Evolutionary conservation across 2,329 filamentous ascomycete genomes (phyloP).

Genomic region (Fusarium algeriense): DNA sequence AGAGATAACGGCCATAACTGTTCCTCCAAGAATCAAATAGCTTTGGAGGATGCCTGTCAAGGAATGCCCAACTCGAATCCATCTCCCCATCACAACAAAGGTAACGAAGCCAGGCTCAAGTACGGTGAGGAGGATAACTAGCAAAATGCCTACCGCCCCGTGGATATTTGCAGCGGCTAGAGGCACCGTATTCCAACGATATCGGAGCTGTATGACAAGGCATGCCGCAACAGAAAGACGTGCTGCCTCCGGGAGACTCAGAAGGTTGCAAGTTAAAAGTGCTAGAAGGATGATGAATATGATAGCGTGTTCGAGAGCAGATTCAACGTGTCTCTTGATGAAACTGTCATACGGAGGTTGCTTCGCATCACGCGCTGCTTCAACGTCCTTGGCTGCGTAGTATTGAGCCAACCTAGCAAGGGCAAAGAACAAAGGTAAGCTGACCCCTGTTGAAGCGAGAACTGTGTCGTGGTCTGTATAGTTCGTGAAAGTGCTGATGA

Average conservation of each 20-base stretch:
- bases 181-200: slow-evolving; percentile 2
- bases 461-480: slow-evolving; percentile 4
- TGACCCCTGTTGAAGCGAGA: slow-evolving; percentile 35
- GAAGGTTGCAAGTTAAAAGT: background rate
- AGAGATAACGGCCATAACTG: slow-evolving; percentile 8
- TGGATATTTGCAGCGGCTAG: background rate
- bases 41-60: background rate
- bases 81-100: slow-evolving; percentile 3
- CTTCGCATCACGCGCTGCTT: slow-evolving; percentile 14
- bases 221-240: slow-evolving; percentile 32
- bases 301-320: slow-evolving; percentile 13
- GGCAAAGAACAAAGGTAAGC: slow-evolving; percentile 34
- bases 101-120: slow-evolving; percentile 8
- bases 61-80: background rate
- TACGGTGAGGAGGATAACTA: slow-evolving; percentile 4
- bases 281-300: slow-evolving; percentile 18
- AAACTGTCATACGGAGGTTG: background rate
- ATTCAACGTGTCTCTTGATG: slow-evolving; percentile 14
- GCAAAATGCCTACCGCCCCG: background rate
- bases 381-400: slow-evolving; percentile 32
- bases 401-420: slow-evolving; percentile 35
- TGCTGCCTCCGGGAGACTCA: slow-evolving; percentile 26
- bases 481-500: background rate
- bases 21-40: slow-evolving; percentile 19
- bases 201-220: slow-evolving; percentile 23